phyloP scores from a whole-genome alignment of 139 green algal species.

The Trebouxia sp. region DNA sequence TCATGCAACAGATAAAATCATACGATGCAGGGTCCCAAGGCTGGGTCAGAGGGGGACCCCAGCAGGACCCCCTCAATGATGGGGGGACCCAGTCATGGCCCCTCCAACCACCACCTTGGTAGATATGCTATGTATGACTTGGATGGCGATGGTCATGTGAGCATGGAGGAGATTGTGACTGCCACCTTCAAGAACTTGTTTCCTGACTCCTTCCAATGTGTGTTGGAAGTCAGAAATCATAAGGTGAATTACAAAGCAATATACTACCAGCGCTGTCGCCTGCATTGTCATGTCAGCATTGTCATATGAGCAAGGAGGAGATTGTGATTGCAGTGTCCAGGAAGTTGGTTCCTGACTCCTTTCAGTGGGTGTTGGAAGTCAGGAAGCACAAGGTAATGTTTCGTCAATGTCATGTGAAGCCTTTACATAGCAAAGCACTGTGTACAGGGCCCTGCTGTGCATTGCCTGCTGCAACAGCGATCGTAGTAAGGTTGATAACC shows the following conservation, averaged over 20 bases:
- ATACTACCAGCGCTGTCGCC: not conserved
- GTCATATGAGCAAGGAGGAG: too few relatives aligned
- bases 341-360: too few relatives aligned
- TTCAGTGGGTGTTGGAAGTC: too few relatives aligned
- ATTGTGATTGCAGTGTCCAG: too few relatives aligned
- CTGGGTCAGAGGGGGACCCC: slow-evolving; percentile 4
- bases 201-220: slow-evolving; percentile 58
- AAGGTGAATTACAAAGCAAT: slow-evolving; percentile 40
- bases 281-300: too few relatives aligned
- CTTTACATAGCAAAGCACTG: too few relatives aligned
- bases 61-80: slow-evolving; percentile 17
- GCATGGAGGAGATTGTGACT: slow-evolving; percentile 31
- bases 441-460: too few relatives aligned
- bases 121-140: slow-evolving; percentile 19
- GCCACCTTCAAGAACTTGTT: slow-evolving; percentile 52
- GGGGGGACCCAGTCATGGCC: not conserved
- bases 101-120: not conserved
- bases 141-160: slow-evolving; percentile 9
- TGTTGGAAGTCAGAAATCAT: slow-evolving; percentile 49
- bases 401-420: too few relatives aligned
- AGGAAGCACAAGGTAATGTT: too few relatives aligned
- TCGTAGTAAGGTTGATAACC: too few relatives aligned
- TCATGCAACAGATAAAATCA: too few relatives aligned
- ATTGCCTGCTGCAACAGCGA: too few relatives aligned
- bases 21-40: not conserved